Base-by-base conservation (phyloP, 768 basidiomycete species). In the Russula abietina region DNA sequence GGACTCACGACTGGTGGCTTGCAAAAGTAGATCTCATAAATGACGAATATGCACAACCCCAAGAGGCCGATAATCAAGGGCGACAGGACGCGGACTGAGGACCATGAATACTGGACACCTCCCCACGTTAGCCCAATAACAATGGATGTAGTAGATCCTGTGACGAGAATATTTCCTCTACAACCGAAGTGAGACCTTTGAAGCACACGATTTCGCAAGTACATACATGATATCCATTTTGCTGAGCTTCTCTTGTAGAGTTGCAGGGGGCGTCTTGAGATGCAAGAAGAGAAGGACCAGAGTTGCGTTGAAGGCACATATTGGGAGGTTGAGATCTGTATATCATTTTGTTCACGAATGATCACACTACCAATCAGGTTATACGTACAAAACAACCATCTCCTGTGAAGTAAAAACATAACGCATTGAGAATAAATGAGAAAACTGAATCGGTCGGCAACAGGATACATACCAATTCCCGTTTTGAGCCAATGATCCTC, bases 21-120 rank as follows among this genome's bases (percentile, higher is more conserved):
- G 55, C 76, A 73, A 17, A 74, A 50, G 1, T 54, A 66, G 1
- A 68, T 59, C 59, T 82, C 81, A 59, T 78, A 76, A n/a, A 65
- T 54, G 17, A 77, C 39, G 61, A 79, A 81, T 12, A 60, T 61
- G 1, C 64, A 62, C 39, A 81, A 60, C 4, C 78, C 78, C 3
- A 73, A 8, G 6, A 77, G 46, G 1, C 81, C 81, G 24, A 76
- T 28, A 39, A 76, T 61, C 8, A 82, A 71, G 0, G 82, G 79
- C 0, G 71, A 73, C n/a, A 83, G 70, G 5, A 81, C 75, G 1
- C 66, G 69, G 17, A 62, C 65, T 0, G 77, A 78, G 5, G 65
- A 58, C 81, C 81, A 83, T 0, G 76, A 62, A 56, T 72, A 78
- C 3, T 68, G 65, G 7, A 74, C 70, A 8, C 82, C 81, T 2